phyloP scores from a whole-genome alignment of 495 filamentous ascomycete species.

The Tuber brumale region DNA sequence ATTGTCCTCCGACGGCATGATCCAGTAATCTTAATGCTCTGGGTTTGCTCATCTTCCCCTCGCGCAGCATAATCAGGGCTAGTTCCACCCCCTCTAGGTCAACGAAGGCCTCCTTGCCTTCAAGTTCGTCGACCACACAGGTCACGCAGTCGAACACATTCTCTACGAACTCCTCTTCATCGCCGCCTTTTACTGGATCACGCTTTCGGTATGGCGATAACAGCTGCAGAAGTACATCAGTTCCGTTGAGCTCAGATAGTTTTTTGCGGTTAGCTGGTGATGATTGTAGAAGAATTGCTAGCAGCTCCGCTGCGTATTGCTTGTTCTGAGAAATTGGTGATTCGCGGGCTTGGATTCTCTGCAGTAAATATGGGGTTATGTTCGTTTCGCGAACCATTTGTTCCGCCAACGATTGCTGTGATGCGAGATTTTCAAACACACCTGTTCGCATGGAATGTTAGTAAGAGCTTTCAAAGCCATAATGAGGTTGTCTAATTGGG shows the following conservation, averaged over 20 bases:
- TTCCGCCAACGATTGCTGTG: conserved; percentile 59
- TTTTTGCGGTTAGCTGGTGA: conserved; percentile 57
- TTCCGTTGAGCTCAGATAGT: conserved; percentile 61
- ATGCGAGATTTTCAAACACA: conserved; percentile 80
- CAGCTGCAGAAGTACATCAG: conserved; percentile 74
- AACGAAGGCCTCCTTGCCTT: conserved; percentile 74
- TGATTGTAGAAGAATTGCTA: conserved; percentile 77
- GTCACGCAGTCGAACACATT: conserved; percentile 82
- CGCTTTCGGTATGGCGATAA: conserved; percentile 82
- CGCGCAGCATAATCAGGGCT: conserved; percentile 77
- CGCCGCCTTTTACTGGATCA: conserved; percentile 76
- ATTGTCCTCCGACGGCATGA: conserved; percentile 63
- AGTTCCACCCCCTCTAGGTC: conserved; percentile 91
- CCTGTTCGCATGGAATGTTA: conserved; percentile 42
- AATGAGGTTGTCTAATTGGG: neutral
- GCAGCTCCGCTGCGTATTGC: conserved; percentile 86
- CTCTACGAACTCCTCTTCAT: conserved; percentile 91
- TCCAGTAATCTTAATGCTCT: conserved; percentile 74
- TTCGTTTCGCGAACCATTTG: conserved; percentile 60
- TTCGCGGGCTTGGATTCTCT: conserved; percentile 60
- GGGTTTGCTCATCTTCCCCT: conserved; percentile 71
- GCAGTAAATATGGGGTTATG: conserved; percentile 68
- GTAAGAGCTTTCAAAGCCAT: neutral
- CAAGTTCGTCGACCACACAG: conserved; percentile 66
- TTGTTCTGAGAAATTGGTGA: conserved; percentile 71